phyloP scores from a whole-genome alignment of 1,284 basidiomycete species.

The Boletus smithii region DNA sequence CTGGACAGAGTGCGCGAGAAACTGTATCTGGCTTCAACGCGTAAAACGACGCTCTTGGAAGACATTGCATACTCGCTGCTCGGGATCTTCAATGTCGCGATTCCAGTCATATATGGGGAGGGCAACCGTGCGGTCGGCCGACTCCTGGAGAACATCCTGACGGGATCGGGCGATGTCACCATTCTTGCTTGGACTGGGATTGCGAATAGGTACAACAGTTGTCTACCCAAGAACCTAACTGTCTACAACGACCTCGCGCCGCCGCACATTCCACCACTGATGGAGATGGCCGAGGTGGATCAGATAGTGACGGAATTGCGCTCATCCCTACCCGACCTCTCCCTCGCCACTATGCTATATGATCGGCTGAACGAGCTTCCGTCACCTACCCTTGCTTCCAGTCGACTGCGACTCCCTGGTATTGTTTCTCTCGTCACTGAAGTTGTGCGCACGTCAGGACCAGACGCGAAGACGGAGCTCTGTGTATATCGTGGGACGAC shows the following conservation, averaged over 20 bases:
- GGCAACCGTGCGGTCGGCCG: conserved; percentile 11
- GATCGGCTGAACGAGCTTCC: not conserved
- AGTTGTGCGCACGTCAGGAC: not conserved
- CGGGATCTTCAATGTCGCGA: conserved; percentile 8
- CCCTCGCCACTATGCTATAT: not conserved
- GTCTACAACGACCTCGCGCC: not conserved
- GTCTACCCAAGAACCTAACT: not conserved
- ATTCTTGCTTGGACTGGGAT: not conserved
- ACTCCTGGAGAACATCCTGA: conserved; percentile 14
- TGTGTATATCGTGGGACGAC: not conserved
- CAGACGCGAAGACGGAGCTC: not conserved
- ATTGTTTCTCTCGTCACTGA: not conserved
- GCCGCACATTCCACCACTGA: not conserved
- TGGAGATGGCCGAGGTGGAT: not conserved
- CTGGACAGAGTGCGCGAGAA: conserved; percentile 10
- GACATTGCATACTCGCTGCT: conserved; percentile 17
- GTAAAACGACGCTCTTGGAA: conserved; percentile 9
- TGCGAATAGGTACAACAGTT: not conserved
- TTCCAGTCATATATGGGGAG: conserved; percentile 14
- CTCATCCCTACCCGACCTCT: not conserved
- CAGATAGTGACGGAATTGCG: not conserved
- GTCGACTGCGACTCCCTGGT: not conserved
- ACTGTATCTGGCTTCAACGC: conserved; percentile 12
- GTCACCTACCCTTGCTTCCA: not conserved
- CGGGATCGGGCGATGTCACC: conserved; percentile 3